A percentile compares a stretch with the other conserved stretches of the same genome.
Evolutionary conservation across 345 rosid species (phyloP).

Genomic region (Kandelia obovata): DNA sequence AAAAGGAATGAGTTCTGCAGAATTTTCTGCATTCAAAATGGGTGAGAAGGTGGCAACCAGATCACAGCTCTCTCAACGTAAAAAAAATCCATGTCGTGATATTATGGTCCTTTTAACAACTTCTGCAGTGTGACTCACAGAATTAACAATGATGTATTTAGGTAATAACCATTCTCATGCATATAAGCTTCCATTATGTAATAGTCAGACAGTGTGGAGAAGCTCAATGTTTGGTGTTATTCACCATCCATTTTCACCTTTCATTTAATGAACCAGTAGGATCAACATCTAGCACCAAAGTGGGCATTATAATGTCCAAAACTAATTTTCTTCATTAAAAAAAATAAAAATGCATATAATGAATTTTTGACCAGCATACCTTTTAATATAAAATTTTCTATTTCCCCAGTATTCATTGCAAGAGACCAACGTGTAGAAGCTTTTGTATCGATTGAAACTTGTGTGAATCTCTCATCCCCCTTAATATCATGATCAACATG

Average conservation of each 20-base stretch:
- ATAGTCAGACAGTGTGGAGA: background rate
- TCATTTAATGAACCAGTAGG: conserved; percentile 1
- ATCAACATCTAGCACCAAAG: background rate
- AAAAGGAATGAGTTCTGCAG: conserved; percentile 44
- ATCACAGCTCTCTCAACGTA: too few species aligned
- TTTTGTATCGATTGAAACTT: conserved; percentile 58
- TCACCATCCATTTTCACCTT: background rate
- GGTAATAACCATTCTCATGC: background rate
- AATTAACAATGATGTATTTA: background rate
- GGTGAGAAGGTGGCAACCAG: background rate
- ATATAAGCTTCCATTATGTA: background rate
- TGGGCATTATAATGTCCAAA: background rate
- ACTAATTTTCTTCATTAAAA: background rate
- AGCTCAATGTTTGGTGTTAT: background rate
- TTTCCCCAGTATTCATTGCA: conserved; percentile 63
- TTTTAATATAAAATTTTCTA: conserved; percentile 68
- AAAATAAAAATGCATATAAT: background rate
- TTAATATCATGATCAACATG: conserved; percentile 40
- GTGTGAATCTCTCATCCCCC: conserved; percentile 38
- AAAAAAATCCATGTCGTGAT: too few species aligned
- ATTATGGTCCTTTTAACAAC: too few species aligned
- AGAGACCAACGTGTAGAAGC: conserved; percentile 81
- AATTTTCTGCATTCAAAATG: conserved; percentile 35
- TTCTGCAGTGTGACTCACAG: background rate
- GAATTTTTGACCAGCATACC: conserved; percentile 26